Evolutionary conservation across 2,329 filamentous ascomycete species (phyloP).

Genomic region (Fusarium scirpi): DNA sequence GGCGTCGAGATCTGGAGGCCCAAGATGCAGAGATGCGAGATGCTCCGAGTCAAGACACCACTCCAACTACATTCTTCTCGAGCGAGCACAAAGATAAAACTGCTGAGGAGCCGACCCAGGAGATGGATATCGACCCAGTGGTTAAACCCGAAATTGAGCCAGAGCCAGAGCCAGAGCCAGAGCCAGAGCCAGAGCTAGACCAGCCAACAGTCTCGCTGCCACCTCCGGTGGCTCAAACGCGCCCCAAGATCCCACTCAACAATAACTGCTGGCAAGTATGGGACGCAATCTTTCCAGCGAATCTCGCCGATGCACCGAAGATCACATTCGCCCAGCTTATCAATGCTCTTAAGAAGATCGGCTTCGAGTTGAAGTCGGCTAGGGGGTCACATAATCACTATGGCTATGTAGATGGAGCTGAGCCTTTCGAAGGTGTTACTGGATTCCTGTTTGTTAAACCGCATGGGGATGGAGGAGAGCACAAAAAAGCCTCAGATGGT

Average conservation of each 20-base stretch:
- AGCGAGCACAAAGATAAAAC: neutral
- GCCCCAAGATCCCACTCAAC: slow-evolving; percentile 13
- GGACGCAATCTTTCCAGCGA: neutral
- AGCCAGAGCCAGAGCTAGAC: neutral
- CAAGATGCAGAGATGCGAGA: neutral
- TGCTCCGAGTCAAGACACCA: neutral
- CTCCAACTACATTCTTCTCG: neutral
- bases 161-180: neutral
- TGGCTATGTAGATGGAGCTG: neutral
- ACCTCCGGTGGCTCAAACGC: slow-evolving; percentile 17
- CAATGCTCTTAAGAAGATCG: neutral
- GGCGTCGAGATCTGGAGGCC: neutral
- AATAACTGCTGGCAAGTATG: slow-evolving; percentile 26
- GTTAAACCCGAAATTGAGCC: neutral
- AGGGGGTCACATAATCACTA: neutral
- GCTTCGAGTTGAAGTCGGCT: neutral
- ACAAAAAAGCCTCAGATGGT: neutral
- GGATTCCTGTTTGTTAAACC: neutral
- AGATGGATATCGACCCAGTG: neutral
- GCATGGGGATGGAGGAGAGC: neutral
- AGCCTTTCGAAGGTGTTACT: neutral
- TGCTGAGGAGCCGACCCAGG: neutral
- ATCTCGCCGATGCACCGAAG: neutral
- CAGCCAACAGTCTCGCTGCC: neutral
- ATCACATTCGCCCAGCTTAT: neutral